Conservation (phyloP, 2,329 filamentous ascomycete genomes). For the Fusarium nanum region DNA sequence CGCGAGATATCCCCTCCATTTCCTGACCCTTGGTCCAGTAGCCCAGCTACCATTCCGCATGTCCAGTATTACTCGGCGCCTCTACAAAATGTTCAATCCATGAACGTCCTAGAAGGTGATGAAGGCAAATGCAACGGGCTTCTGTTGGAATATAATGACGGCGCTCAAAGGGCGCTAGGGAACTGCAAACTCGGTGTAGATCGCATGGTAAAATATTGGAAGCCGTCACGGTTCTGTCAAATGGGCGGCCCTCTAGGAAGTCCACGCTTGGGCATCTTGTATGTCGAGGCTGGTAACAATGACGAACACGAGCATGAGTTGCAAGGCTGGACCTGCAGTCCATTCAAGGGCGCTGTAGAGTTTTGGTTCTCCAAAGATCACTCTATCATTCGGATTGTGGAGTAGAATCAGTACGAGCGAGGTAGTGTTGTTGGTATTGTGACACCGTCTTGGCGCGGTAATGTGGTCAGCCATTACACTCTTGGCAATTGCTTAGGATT, state of each 20-base stretch:
- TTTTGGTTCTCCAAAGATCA: slow-evolving; percentile 17
- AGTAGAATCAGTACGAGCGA: not conserved
- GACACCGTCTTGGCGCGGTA: not conserved
- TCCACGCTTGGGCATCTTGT: not conserved
- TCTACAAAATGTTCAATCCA: not conserved
- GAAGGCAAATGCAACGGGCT: slow-evolving; percentile 3
- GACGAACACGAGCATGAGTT: not conserved
- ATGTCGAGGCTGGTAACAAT: not conserved
- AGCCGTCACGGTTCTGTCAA: slow-evolving; percentile 1
- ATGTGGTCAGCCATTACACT: not conserved
- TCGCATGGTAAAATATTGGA: not conserved
- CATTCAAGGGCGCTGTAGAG: slow-evolving; percentile 5
- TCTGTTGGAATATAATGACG: slow-evolving; percentile 2
- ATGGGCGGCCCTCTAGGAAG: too few relatives aligned
- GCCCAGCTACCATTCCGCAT: not conserved
- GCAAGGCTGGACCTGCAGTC: slow-evolving; percentile 9
- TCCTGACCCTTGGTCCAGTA: not conserved
- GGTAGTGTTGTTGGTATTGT: not conserved
- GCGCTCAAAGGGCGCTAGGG: slow-evolving; percentile 4
- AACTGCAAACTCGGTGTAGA: not conserved
- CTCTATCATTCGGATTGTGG: not conserved
- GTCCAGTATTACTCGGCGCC: slow-evolving; percentile 1
- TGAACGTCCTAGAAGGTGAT: slow-evolving; percentile 4
- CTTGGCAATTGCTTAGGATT: not conserved
- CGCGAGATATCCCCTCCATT: not conserved